Conservation (phyloP, 73 alveolate species). For the Tetrahymena elliotti region DNA sequence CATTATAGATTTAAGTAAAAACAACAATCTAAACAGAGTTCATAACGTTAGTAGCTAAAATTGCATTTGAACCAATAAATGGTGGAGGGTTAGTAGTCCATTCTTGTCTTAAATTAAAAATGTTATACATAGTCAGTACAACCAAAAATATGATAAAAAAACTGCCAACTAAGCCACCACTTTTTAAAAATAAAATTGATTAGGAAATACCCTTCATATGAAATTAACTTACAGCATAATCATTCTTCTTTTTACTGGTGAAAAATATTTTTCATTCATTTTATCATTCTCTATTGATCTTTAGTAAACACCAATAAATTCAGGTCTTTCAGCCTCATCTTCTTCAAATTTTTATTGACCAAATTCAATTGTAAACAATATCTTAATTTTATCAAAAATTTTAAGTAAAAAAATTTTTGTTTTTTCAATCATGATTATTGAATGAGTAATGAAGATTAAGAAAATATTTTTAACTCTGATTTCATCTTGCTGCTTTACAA, state of each 20-base stretch:
- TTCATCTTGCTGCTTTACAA: too few relatives aligned
- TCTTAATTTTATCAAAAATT: not conserved
- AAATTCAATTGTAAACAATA: conserved; percentile 22
- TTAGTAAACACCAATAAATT: conserved; percentile 9
- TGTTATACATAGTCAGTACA: conserved; percentile 11
- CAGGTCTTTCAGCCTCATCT: conserved; percentile 36
- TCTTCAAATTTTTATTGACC: conserved; percentile 19
- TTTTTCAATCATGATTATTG: too few relatives aligned
- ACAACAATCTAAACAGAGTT: conserved; percentile 13
- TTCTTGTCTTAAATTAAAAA: conserved; percentile 4
- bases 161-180: conserved; percentile 20
- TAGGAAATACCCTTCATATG: not conserved
- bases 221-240: not conserved
- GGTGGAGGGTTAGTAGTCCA: not conserved
- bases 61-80: not conserved
- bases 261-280: conserved; percentile 16
- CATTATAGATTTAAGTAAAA: conserved; percentile 5
- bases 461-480: too few relatives aligned
- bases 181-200: not conserved
- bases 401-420: too few relatives aligned
- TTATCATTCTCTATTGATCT: conserved; percentile 31
- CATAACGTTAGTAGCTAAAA: conserved; percentile 2
- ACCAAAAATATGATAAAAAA: conserved; percentile 19
- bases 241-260: conserved; percentile 30
- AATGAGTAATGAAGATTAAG: too few relatives aligned